Base-by-base conservation (phyloP, 1,284 basidiomycete species). In the Entoloma clypeatum region DNA sequence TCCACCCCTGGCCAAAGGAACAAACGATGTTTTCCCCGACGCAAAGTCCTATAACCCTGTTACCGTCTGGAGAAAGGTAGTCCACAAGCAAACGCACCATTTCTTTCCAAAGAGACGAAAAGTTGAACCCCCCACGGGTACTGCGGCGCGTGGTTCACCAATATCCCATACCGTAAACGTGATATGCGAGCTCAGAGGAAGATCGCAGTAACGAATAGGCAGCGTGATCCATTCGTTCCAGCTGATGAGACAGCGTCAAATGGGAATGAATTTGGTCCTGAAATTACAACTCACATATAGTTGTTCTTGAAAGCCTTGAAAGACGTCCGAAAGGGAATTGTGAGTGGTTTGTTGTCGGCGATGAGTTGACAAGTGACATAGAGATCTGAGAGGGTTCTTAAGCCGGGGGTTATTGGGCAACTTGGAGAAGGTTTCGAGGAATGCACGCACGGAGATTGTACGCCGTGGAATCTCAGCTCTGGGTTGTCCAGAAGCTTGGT, bases 81-180 rank as follows among this genome's bases (percentile, higher is more conserved):
- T 5, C 21, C 7, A 8, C 16, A 4, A 10, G 7, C n/a, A 13
- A 22, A 57, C 74, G 34, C 48, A 87, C 90, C 87, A 85, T 67
- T 95, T 94, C 71, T 89, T 86, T 26, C 89, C 87, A 64, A 98
- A 98, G 24, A 98, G 56, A 11, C 80, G 74, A 60, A 98, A 86
- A 0, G 92, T 95, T 1, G 91, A 84, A 0, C 94, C 94, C 22
- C 95, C 94, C 1, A 97, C 81, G 6, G 90, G 84, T 13, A 75
- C 70, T 2, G 87, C 80, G 37, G 73, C 71, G 17, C 84, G 74
- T 29, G 91, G 81, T 1, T 87, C 86, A 27, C 81, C 84, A 40
- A 94, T 91, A 58, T 98, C 93, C 84, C 92, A 96, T 14, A 98
- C 83, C 1, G 95, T 98, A 57, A 98, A 90, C 0, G 88, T 86